Evolutionary conservation across 2,329 filamentous ascomycete genomes (phyloP).

Genomic region (Talaromyces sp.): DNA sequence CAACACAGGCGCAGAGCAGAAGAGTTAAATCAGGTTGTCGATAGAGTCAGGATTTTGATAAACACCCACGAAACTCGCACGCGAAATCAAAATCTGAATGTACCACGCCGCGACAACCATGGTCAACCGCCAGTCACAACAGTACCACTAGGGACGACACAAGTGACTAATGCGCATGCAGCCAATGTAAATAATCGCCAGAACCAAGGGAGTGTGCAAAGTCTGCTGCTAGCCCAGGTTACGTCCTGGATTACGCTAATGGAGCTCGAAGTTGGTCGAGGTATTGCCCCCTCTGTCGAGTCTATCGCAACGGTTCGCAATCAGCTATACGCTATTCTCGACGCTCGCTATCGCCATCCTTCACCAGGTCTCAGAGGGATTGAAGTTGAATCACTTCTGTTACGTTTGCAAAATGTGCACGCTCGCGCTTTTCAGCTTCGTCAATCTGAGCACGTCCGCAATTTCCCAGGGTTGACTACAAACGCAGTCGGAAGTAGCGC

Average conservation of each 20-base stretch:
- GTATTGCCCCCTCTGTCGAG: slow-evolving; percentile 29
- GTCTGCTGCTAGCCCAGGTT: slow-evolving; percentile 11
- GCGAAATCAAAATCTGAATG: not conserved
- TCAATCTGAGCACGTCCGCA: slow-evolving; percentile 8
- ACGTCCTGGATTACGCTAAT: slow-evolving; percentile 22
- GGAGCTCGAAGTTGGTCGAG: slow-evolving; percentile 30
- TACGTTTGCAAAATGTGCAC: slow-evolving; percentile 30
- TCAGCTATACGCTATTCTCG: slow-evolving; percentile 32
- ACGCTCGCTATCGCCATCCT: slow-evolving; percentile 30
- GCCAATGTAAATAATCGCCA: not conserved
- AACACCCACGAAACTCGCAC: slow-evolving; percentile 7
- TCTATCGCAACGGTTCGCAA: slow-evolving; percentile 30
- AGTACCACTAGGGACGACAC: not conserved
- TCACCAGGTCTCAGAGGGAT: slow-evolving; percentile 23
- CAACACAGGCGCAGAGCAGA: slow-evolving; percentile 13
- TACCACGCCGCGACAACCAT: not conserved
- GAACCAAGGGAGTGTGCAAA: slow-evolving; percentile 1
- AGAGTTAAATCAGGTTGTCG: slow-evolving; percentile 10
- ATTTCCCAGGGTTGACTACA: not conserved
- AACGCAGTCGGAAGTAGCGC: not conserved
- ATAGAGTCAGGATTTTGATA: slow-evolving; percentile 14
- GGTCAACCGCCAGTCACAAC: not conserved
- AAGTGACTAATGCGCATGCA: not conserved
- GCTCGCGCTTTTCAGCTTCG: slow-evolving; percentile 33
- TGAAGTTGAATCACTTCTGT: slow-evolving; percentile 28